These are phyloP conservation scores for Fusarium odoratissimum DNA, from an alignment of 2,329 filamentous ascomycete genomes.

Conservation along the genomic window DNA sequence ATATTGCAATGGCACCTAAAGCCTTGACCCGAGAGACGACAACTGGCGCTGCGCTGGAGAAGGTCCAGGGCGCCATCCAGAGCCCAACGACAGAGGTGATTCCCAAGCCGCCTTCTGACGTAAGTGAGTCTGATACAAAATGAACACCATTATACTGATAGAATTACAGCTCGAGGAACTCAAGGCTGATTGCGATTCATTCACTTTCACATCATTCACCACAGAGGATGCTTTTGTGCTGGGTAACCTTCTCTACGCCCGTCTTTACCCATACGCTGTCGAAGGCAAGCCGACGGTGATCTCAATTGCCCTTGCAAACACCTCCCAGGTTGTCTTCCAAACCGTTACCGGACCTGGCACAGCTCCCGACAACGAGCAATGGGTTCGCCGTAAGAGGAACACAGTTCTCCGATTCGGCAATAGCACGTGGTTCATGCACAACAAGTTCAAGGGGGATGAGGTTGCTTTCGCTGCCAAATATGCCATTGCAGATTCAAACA, in stretches of 20 bases:
- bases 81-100: constrained; percentile 25
- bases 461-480: constrained; percentile 72
- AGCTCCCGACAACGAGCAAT: constrained; percentile 76
- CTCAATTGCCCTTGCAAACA: constrained; percentile 71
- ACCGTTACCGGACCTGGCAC: constrained; percentile 73
- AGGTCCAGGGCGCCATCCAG: constrained; percentile 37
- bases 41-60: constrained; percentile 27
- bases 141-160: neutral
- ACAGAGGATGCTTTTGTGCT: constrained; percentile 73
- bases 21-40: constrained; percentile 29
- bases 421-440: constrained; percentile 77
- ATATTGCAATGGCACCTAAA: constrained; percentile 26
- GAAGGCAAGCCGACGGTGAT: constrained; percentile 63
- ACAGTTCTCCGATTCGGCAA: constrained; percentile 78
- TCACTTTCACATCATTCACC: constrained; percentile 67
- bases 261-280: constrained; percentile 64
- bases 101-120: constrained; percentile 37
- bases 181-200: constrained; percentile 55
- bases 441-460: constrained; percentile 75
- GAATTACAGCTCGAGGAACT: constrained; percentile 44
- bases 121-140: constrained; percentile 1
- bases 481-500: constrained; percentile 67
- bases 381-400: constrained; percentile 77
- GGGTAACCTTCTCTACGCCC: constrained; percentile 71
- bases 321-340: constrained; percentile 75